Evolutionary conservation across 805 yeast species (phyloP), one percentile per base, ranked within the genome.

Genomic region (Wickerhamomyces mucosus): DNA sequence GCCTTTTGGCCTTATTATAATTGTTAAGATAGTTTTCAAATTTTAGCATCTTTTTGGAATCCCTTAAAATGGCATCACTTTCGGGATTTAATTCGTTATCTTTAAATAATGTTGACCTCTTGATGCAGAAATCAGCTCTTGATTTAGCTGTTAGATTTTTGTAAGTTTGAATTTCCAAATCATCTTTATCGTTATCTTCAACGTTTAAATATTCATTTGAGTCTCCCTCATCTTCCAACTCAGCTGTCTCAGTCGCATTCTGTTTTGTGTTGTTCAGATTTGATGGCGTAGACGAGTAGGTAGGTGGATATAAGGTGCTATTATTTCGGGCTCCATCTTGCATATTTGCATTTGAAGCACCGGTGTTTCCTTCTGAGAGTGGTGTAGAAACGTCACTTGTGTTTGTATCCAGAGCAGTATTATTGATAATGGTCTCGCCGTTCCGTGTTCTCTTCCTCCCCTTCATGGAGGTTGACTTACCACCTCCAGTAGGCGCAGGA

Each of bases 91-190:
- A 52, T 33, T 62, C 67, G 36, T 65, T 60, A 13, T 70, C 69
- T 15, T 67, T 70, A 48, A 89, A 86, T 28, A 85, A 56, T 3
- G 67, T 70, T 0, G 82, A 66, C 42, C 97, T 67, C 35, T 69
- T 66, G 17, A 73, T 56, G 47, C 95, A 78, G 38, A 82, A 69
- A 32, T 79, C 77, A 12, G 89, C 84, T 35, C 96, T 61, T 0
- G 80, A 69, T 38, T 78, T 78, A 0, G 95, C 81, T 0, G 92
- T 85, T 24, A 78, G 56, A n/a, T 72, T 71, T 43, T 80, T 78
- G 96, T 96, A 88, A 1, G 83, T 73, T 32, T 79, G 79, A 28
- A 76, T 57, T 45, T 86, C 95, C 21, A 81, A 66, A 48, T 83
- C 95, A 34, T 71, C 70, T 26, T 50, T 58, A 34, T 75, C 82